Evolutionary conservation across 2,329 filamentous ascomycete species (phyloP), one percentile per base, ranked within the genome.

Genomic region (Bipolaris zeicola): DNA sequence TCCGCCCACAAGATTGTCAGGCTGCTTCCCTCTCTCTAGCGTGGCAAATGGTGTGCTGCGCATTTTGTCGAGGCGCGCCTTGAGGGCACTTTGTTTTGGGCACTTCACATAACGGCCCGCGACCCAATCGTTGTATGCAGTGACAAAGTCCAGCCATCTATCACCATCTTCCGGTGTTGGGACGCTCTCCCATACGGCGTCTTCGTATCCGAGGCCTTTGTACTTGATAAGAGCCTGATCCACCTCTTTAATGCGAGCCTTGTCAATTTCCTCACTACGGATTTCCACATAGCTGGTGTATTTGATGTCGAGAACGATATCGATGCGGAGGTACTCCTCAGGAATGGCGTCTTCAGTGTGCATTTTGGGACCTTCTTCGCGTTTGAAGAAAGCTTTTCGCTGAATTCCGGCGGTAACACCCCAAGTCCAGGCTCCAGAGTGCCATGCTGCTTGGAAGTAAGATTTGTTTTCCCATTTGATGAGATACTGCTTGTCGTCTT

Each of bases 401-500:
- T 90, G 96, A 0, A 74, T 55, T 3, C 77, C 67, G 11, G 83
- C 78, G 14, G 85, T 84, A 8, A 89, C 82, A 5, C 92, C 92
- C 81, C 86, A 94, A 0, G 96, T 84, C 95, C 95, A 99, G 14
- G 89, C 83, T 11, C 94, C 95, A 8, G 92, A 87, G 83, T 92
- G 90, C 95, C 96, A 99, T 6, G 81, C 82, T 50, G 90, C 91
- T 62, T 91, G 88, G 61, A 88, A 89, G 69, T 97, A 96, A 0
- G 94, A 96, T 53, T 85, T 82, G 0, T 82, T 81, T 42, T 89
- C 87, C 91, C 93, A 98, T 72, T 95, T 96, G 66, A 99, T 79
- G 2, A 99, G 83, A 69, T 98, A 99, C 65, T 97, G 92, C 63
- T 93, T 93, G n/a, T 90, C 82, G 52, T 92, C 89, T 68, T 95